Evolutionary conservation across 352 stramenopile genomes (phyloP).

Genomic region (Thraustotheca clavata): DNA sequence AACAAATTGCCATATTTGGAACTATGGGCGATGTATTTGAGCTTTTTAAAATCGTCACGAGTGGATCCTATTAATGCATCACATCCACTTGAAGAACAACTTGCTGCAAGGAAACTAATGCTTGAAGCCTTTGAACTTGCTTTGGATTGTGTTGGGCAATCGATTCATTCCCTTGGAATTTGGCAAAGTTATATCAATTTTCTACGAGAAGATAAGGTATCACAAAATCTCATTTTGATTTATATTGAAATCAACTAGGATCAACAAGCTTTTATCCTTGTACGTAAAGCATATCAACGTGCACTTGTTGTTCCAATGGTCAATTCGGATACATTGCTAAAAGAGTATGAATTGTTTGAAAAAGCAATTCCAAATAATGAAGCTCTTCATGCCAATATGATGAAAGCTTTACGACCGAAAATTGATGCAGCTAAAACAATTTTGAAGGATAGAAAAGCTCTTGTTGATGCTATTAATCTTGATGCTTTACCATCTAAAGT

Average conservation of each 20-base stretch:
- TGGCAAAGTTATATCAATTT: conserved; percentile 81
- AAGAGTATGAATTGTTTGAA: conserved; percentile 86
- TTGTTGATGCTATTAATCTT: conserved; percentile 66
- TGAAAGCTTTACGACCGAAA: conserved; percentile 80
- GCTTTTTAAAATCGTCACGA: conserved; percentile 80
- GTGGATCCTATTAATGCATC: conserved; percentile 63
- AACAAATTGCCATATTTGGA: conserved; percentile 72
- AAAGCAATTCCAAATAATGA: conserved; percentile 84
- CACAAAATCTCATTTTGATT: background rate
- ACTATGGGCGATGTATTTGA: conserved; percentile 82
- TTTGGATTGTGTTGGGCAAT: conserved; percentile 70
- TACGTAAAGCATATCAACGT: conserved; percentile 80
- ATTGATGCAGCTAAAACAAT: conserved; percentile 74
- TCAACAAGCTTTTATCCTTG: conserved; percentile 58
- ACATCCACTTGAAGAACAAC: conserved; percentile 46
- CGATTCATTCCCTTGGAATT: conserved; percentile 63
- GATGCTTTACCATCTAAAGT: conserved; percentile 46
- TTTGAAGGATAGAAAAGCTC: conserved; percentile 74
- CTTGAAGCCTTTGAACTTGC: conserved; percentile 76
- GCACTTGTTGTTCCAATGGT: conserved; percentile 65
- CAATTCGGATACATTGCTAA: conserved; percentile 76
- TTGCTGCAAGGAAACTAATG: conserved; percentile 58
- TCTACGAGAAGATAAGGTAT: conserved; percentile 53
- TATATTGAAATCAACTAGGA: conserved; percentile 22
- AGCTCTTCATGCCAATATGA: conserved; percentile 75